A percentile compares a stretch with the other conserved stretches of the same genome.
These are phyloP conservation scores for Gossypium herbaceum DNA, from an alignment of 345 rosid species.

Conservation along the genomic window DNA sequence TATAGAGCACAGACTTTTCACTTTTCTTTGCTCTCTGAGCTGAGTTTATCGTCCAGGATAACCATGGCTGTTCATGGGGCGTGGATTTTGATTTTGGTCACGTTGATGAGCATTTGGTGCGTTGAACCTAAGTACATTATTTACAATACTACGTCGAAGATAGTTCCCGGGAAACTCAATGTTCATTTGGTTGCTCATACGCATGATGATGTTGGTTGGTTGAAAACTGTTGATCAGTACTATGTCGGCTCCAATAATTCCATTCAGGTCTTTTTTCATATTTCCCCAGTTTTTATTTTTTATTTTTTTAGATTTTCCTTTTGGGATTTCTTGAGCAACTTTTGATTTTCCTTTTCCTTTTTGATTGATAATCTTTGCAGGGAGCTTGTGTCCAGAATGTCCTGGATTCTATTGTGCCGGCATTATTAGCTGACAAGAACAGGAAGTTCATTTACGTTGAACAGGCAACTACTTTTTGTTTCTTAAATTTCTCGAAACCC, in stretches of 20 bases:
- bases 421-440: constrained; percentile 45
- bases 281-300: neutral
- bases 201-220: constrained; percentile 62
- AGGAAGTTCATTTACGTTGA: constrained; percentile 56
- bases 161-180: constrained; percentile 46
- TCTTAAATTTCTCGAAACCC: neutral
- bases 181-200: constrained; percentile 59
- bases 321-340: neutral
- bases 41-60: neutral
- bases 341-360: neutral
- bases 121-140: constrained; percentile 40
- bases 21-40: neutral
- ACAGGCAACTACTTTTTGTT: constrained; percentile 25
- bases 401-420: constrained; percentile 48
- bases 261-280: constrained; percentile 35
- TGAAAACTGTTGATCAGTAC: constrained; percentile 56
- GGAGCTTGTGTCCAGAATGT: constrained; percentile 53
- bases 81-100: constrained; percentile 22
- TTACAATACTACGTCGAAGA: constrained; percentile 36
- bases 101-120: constrained; percentile 14
- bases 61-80: constrained; percentile 28
- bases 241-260: constrained; percentile 59
- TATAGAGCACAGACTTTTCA: neutral
- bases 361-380: constrained; percentile 25
- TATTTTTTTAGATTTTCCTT: neutral